A percentile compares a stretch with the other conserved stretches of the same genome.
phyloP scores from a whole-genome alignment of 257 asterid species.

The Nicotiana noctiflora region DNA sequence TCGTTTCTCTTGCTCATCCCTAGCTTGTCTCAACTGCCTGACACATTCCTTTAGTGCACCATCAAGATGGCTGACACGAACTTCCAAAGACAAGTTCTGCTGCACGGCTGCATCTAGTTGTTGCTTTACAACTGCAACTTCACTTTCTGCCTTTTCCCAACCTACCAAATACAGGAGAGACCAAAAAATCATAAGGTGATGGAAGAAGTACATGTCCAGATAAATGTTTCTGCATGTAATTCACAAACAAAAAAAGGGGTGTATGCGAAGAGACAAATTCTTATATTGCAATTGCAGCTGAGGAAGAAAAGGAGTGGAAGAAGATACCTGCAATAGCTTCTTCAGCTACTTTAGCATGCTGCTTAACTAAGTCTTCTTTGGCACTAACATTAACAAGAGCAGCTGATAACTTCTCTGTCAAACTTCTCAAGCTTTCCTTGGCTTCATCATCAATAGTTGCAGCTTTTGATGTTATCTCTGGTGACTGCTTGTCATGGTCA shows the following conservation, averaged over 20 bases:
- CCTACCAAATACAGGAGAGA: slow-evolving; percentile 28
- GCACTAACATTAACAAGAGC: slow-evolving; percentile 71
- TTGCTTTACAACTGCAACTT: slow-evolving; percentile 49
- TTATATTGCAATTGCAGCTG: not conserved
- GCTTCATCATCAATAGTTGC: slow-evolving; percentile 31
- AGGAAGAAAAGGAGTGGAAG: not conserved
- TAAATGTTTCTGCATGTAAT: not conserved
- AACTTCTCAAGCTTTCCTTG: slow-evolving; percentile 36
- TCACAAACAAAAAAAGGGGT: not conserved
- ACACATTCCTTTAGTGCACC: slow-evolving; percentile 83
- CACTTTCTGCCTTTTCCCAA: slow-evolving; percentile 84
- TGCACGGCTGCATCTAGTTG: slow-evolving; percentile 63
- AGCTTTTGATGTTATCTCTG: slow-evolving; percentile 43
- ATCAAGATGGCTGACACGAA: slow-evolving; percentile 62
- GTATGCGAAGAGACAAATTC: not conserved
- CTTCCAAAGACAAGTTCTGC: slow-evolving; percentile 63
- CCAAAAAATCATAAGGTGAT: not conserved
- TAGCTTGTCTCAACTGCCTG: slow-evolving; percentile 57
- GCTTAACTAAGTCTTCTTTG: slow-evolving; percentile 76
- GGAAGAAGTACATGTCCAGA: not conserved
- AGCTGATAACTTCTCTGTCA: slow-evolving; percentile 61
- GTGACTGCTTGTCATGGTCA: slow-evolving; percentile 30
- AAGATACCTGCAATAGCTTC: slow-evolving; percentile 79
- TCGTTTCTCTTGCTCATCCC: slow-evolving; percentile 50
- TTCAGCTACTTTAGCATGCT: slow-evolving; percentile 80